Evolutionary conservation across 164 flowering plant genomes (phyloP), one percentile per base, ranked within the genome.

Genomic region (Kalanchoe fedtschenkoi): DNA sequence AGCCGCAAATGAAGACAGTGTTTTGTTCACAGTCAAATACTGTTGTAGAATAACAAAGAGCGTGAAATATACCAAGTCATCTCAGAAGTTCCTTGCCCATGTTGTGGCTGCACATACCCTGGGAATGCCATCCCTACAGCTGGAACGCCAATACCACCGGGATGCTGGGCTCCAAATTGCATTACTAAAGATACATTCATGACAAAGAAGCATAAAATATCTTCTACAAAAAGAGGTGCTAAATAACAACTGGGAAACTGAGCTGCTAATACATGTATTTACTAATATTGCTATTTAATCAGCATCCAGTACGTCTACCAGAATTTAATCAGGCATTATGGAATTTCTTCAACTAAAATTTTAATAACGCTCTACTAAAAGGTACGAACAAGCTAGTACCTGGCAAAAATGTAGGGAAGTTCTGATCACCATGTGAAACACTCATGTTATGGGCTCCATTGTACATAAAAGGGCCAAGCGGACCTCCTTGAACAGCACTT

Each of bases 41-140:
- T 61, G 65, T n/a, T n/a, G n/a, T n/a, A n/a, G n/a, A n/a, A n/a
- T n/a, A n/a, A n/a, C n/a, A n/a, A n/a, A n/a, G n/a, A 8, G 51
- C 47, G n/a, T 44, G 65, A 67, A 59, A 34, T 37, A 53, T 46
- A 19, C 99, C 96, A 93, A 39, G 99, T 88, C 99, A 90, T 93
- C 61, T 93, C 99, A 58, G 96, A 83, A 71, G 79, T 93, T 64
- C 96, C 97, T 68, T 77, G 59, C 39, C 95, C 95, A 70, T 66
- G 87, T 69, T 89, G 89, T 29, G 88, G 86, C 63, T 83, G 89
- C 9, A 93, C 99, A 79, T 88, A 90, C 71, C 99, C 99, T 71
- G 99, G 99, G 70, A 93, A 83, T 37, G 99, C 99, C 99, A 93
- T 90, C 66, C 99, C 97, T 74, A 93, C 89, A 69, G 99, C 92